These are phyloP conservation scores for Amanita inopinata DNA, from an alignment of 768 basidiomycete species.

Conservation along the genomic window DNA sequence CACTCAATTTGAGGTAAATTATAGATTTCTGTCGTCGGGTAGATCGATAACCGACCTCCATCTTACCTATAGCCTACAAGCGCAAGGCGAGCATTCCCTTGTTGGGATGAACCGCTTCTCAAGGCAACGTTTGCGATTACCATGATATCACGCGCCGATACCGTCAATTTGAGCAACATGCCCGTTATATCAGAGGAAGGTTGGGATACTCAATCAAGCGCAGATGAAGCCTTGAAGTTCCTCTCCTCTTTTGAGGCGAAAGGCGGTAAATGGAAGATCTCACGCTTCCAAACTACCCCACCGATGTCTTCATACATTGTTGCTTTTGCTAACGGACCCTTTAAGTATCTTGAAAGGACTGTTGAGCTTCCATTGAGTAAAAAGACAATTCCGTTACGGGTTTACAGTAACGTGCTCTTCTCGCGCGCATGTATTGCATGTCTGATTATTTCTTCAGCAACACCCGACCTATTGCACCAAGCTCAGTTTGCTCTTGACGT, in stretches of 20 bases:
- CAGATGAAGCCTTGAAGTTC: slow-evolving; percentile 27
- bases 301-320: slow-evolving; percentile 87
- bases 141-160: slow-evolving; percentile 68
- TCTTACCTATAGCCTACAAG: slow-evolving; percentile 55
- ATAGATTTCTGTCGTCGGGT: background rate
- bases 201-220: slow-evolving; percentile 17
- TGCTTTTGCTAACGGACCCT: slow-evolving; percentile 77
- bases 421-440: background rate
- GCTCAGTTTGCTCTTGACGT: slow-evolving; percentile 84
- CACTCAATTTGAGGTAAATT: slow-evolving; percentile 77
- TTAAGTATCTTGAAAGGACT: slow-evolving; percentile 61
- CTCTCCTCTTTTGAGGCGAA: slow-evolving; percentile 29
- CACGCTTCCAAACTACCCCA: slow-evolving; percentile 74
- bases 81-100: slow-evolving; percentile 75
- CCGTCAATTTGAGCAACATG: slow-evolving; percentile 85
- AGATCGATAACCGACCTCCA: slow-evolving; percentile 1
- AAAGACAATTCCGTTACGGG: slow-evolving; percentile 70
- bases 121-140: slow-evolving; percentile 78
- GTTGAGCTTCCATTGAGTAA: slow-evolving; percentile 76
- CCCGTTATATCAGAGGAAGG: slow-evolving; percentile 53
- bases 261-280: slow-evolving; percentile 64
- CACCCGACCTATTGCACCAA: slow-evolving; percentile 73
- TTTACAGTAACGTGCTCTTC: slow-evolving; percentile 59
- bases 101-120: slow-evolving; percentile 89
- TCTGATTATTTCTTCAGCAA: slow-evolving; percentile 35